Conservation (phyloP, 2,329 filamentous ascomycete genomes). For the Colletotrichum theobromicola region DNA sequence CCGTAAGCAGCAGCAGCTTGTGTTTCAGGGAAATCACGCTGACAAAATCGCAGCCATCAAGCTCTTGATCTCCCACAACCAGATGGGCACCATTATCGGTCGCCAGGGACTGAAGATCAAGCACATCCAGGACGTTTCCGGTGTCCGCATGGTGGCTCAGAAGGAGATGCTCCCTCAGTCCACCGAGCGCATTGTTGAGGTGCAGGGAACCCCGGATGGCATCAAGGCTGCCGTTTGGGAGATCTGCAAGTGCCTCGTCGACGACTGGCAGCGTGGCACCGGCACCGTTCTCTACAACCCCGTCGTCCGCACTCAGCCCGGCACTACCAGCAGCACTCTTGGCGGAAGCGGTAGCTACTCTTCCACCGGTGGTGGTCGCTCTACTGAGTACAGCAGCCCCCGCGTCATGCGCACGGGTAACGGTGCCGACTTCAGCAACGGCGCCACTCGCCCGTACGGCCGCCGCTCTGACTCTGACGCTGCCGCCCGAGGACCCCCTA, state of each 20-base stretch:
- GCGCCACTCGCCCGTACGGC: slow-evolving; percentile 69
- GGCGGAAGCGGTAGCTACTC: slow-evolving; percentile 39
- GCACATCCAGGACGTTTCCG: slow-evolving; percentile 96
- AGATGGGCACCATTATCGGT: slow-evolving; percentile 99
- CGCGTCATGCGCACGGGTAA: slow-evolving; percentile 96
- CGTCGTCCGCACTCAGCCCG: slow-evolving; percentile 81
- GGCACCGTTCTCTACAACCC: slow-evolving; percentile 98
- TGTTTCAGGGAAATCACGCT: slow-evolving; percentile 12
- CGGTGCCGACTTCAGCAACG: slow-evolving; percentile 85
- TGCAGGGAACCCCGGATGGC: slow-evolving; percentile 92
- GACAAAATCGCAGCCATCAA: slow-evolving; percentile 75
- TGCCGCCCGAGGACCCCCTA: slow-evolving; percentile 79
- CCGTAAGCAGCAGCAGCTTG: slow-evolving; percentile 65
- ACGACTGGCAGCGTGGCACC: slow-evolving; percentile 96
- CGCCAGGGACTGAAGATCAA: slow-evolving; percentile 98
- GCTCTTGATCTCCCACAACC: slow-evolving; percentile 97
- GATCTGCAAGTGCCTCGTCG: slow-evolving; percentile 97
- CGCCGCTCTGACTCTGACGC: slow-evolving; percentile 86
- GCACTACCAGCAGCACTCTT: slow-evolving; percentile 46
- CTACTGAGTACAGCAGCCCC: slow-evolving; percentile 62
- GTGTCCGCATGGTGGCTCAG: slow-evolving; percentile 98
- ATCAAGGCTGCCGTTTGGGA: slow-evolving; percentile 98
- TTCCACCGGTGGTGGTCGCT: slow-evolving; percentile 44
- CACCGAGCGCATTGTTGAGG: slow-evolving; percentile 95
- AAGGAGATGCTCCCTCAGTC: slow-evolving; percentile 99